Evolutionary conservation across 805 yeast genomes (phyloP).

Genomic region (Nakazawaea laoshanensis): DNA sequence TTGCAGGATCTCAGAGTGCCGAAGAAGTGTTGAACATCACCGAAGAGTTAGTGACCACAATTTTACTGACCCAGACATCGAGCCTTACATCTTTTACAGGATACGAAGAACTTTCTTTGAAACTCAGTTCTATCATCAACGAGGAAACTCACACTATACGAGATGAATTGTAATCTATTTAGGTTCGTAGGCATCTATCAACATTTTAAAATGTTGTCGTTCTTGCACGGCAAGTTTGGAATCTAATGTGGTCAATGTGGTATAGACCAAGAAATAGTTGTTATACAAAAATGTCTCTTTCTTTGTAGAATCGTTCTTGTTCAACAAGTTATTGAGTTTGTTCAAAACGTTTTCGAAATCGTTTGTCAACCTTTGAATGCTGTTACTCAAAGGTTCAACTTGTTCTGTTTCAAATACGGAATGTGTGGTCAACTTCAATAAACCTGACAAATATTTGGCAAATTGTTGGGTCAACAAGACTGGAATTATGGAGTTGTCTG

Average conservation of each 20-base stretch:
- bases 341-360: conserved; percentile 78
- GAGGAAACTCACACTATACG: conserved; percentile 1
- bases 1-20: conserved; percentile 3
- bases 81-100: background rate
- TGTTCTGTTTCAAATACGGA: conserved; percentile 23
- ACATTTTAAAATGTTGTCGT: conserved; percentile 32
- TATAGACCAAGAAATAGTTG: conserved; percentile 57
- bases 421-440: conserved; percentile 44
- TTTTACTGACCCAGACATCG: background rate
- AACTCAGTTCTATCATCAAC: conserved; percentile 8
- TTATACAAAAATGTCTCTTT: conserved; percentile 69
- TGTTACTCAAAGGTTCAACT: conserved; percentile 66
- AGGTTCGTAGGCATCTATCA: conserved; percentile 33
- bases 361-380: conserved; percentile 60
- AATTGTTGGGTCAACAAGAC: conserved; percentile 72
- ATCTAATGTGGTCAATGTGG: conserved; percentile 36
- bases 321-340: conserved; percentile 45
- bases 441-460: conserved; percentile 61
- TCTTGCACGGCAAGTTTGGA: conserved; percentile 33
- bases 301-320: conserved; percentile 29
- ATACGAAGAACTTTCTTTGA: conserved; percentile 5
- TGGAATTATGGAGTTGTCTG: conserved; percentile 33
- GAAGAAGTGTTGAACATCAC: conserved; percentile 1
- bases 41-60: conserved; percentile 1
- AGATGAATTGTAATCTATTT: conserved; percentile 12